Conservation (phyloP, 2,329 filamentous ascomycete genomes). For the Chalaropsis ovoidea region DNA sequence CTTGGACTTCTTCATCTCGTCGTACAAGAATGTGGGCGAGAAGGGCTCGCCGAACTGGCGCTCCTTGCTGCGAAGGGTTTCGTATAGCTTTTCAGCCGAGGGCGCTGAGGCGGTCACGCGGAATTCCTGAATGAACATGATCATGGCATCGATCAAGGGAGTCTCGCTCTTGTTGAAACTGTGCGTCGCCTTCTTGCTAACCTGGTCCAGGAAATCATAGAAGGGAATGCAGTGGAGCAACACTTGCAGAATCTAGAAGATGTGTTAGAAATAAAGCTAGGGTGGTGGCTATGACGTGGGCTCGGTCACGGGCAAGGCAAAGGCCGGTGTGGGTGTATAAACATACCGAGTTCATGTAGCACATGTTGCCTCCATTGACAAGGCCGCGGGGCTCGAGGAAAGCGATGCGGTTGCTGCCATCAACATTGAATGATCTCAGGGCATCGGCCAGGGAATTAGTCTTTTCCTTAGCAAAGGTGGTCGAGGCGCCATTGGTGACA, state of each 20-base stretch:
- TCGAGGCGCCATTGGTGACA: constrained; percentile 30
- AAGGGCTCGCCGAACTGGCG: constrained; percentile 84
- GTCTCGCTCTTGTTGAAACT: constrained; percentile 86
- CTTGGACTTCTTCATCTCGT: constrained; percentile 75
- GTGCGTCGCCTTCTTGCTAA: constrained; percentile 71
- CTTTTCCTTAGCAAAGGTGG: constrained; percentile 37
- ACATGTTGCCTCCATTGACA: constrained; percentile 97
- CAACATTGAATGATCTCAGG: constrained; percentile 61
- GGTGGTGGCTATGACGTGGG: not conserved
- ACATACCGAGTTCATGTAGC: constrained; percentile 98
- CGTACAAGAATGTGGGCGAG: constrained; percentile 88
- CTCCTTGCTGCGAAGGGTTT: constrained; percentile 68
- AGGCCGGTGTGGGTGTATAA: too few relatives aligned
- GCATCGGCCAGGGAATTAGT: constrained; percentile 62
- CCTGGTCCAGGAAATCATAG: constrained; percentile 82
- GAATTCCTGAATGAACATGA: constrained; percentile 93
- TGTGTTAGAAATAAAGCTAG: constrained; percentile 34
- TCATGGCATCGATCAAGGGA: constrained; percentile 89
- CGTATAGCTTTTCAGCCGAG: constrained; percentile 61
- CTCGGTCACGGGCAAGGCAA: not conserved
- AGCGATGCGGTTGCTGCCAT: constrained; percentile 54
- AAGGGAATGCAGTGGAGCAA: constrained; percentile 90
- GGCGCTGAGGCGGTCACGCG: constrained; percentile 70
- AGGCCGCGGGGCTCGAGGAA: constrained; percentile 89
- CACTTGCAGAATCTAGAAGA: constrained; percentile 73